Evolutionary conservation across 2,329 filamentous ascomycete genomes (phyloP).

Genomic region (Fusarium chlamydosporum): DNA sequence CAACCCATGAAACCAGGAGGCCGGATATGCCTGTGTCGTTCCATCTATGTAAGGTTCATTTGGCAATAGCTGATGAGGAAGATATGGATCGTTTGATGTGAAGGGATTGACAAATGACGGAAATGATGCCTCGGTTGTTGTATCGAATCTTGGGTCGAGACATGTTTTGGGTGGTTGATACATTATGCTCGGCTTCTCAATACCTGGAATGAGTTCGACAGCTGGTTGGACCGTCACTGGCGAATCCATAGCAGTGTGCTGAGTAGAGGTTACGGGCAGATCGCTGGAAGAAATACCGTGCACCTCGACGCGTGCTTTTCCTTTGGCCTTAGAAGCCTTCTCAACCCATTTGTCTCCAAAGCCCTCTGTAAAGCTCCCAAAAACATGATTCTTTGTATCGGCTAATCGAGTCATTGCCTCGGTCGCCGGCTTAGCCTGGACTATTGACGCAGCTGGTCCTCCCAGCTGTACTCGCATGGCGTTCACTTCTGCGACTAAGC

Average conservation of each 20-base stretch:
- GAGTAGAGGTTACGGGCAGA: not conserved
- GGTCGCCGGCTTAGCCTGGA: slow-evolving; percentile 11
- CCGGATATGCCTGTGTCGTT: not conserved
- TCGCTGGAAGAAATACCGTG: not conserved
- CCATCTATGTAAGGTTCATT: not conserved
- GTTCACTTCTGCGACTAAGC: slow-evolving; percentile 18
- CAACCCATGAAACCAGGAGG: not conserved
- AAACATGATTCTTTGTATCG: slow-evolving; percentile 17
- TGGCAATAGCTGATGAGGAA: not conserved
- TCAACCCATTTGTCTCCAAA: slow-evolving; percentile 26
- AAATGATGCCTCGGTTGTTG: not conserved
- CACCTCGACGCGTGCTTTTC: not conserved
- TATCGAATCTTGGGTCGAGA: not conserved
- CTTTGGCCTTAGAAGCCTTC: not conserved
- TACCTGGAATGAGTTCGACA: not conserved
- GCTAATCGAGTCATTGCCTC: slow-evolving; percentile 26
- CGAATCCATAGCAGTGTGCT: not conserved
- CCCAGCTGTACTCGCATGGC: slow-evolving; percentile 13
- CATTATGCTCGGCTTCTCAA: not conserved
- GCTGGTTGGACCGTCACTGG: not conserved
- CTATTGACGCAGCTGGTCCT: not conserved
- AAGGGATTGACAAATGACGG: not conserved
- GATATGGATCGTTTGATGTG: not conserved
- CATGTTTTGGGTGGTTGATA: not conserved
- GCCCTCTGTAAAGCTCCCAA: slow-evolving; percentile 7